These are phyloP conservation scores for Globisporangium barbulae DNA, from an alignment of 352 stramenopile genomes.

Conservation along the genomic window DNA sequence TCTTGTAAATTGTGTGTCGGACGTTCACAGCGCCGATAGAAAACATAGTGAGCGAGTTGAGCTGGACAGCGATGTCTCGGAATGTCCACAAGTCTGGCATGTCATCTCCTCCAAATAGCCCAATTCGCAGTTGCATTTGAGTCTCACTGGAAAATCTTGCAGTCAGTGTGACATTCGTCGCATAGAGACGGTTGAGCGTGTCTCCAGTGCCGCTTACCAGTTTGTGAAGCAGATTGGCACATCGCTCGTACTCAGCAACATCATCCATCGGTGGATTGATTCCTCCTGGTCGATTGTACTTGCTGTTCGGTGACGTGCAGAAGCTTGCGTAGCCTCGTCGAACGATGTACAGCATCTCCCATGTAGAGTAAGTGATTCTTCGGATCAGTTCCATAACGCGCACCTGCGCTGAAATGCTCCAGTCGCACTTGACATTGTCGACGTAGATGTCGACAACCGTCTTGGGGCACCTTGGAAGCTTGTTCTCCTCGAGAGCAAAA, in stretches of 20 bases:
- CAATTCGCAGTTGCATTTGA: slow-evolving; percentile 36
- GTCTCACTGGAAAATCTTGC: slow-evolving; percentile 30
- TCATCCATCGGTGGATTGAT: slow-evolving; percentile 57
- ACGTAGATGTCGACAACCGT: slow-evolving; percentile 71
- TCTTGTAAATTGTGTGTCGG: slow-evolving; percentile 46
- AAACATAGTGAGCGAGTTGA: slow-evolving; percentile 42
- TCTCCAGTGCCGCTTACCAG: slow-evolving; percentile 65
- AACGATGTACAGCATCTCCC: slow-evolving; percentile 78
- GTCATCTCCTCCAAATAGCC: slow-evolving; percentile 62
- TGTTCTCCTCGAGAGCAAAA: slow-evolving; percentile 73
- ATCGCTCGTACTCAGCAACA: slow-evolving; percentile 33
- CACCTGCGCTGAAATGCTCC: slow-evolving; percentile 54
- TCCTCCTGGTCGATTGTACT: slow-evolving; percentile 57
- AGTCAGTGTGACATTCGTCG: slow-evolving; percentile 43
- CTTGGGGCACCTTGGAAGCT: slow-evolving; percentile 32
- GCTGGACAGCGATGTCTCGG: slow-evolving; percentile 33
- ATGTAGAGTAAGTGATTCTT: slow-evolving; percentile 60
- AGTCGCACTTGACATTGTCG: slow-evolving; percentile 40
- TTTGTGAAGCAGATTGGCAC: slow-evolving; percentile 30
- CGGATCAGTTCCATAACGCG: slow-evolving; percentile 61
- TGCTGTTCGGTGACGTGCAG: slow-evolving; percentile 45
- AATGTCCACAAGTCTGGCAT: slow-evolving; percentile 74
- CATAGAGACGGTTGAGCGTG: slow-evolving; percentile 56
- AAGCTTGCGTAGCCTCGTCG: slow-evolving; percentile 49
- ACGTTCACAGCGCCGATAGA: slow-evolving; percentile 36